These are phyloP conservation scores for Lumnitzera racemosa DNA, from an alignment of 345 rosid species.

Conservation along the genomic window DNA sequence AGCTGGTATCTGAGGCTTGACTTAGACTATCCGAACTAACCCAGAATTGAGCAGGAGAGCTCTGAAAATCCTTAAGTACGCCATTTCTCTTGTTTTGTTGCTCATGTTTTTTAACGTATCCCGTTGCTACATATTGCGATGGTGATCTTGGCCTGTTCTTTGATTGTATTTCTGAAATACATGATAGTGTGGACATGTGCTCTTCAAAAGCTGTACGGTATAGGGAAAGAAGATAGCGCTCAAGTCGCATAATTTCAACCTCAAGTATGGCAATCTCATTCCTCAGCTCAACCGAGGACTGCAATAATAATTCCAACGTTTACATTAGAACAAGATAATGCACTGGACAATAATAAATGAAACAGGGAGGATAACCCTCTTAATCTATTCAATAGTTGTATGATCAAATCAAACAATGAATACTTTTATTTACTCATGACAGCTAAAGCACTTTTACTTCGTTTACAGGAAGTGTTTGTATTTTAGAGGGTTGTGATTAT, in stretches of 20 bases:
- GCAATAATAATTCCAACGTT: slow-evolving; percentile 11
- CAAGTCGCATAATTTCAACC: slow-evolving; percentile 60
- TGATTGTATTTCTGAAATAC: slow-evolving; percentile 18
- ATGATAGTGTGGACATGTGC: slow-evolving; percentile 25
- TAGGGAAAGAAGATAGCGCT: slow-evolving; percentile 57
- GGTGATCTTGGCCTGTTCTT: slow-evolving; percentile 22
- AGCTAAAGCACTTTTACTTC: too few species aligned
- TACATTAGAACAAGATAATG: neutral
- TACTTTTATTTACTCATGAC: too few species aligned
- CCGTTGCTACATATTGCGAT: slow-evolving; percentile 11
- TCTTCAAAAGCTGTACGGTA: slow-evolving; percentile 64
- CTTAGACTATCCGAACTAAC: slow-evolving; percentile 27
- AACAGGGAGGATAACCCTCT: too few species aligned
- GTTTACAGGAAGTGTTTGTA: too few species aligned
- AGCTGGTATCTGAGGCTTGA: slow-evolving; percentile 29
- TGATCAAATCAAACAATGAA: too few species aligned
- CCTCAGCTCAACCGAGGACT: slow-evolving; percentile 60
- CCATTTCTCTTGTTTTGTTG: slow-evolving; percentile 15
- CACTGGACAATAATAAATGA: neutral
- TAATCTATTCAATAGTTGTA: too few species aligned
- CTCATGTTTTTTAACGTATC: slow-evolving; percentile 21
- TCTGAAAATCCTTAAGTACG: slow-evolving; percentile 21
- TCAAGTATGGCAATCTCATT: slow-evolving; percentile 62
- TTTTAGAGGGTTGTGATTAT: too few species aligned
- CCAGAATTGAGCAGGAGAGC: slow-evolving; percentile 34